Evolutionary conservation across 2,329 filamentous ascomycete genomes (phyloP).

Genomic region (Fusarium sp.): DNA sequence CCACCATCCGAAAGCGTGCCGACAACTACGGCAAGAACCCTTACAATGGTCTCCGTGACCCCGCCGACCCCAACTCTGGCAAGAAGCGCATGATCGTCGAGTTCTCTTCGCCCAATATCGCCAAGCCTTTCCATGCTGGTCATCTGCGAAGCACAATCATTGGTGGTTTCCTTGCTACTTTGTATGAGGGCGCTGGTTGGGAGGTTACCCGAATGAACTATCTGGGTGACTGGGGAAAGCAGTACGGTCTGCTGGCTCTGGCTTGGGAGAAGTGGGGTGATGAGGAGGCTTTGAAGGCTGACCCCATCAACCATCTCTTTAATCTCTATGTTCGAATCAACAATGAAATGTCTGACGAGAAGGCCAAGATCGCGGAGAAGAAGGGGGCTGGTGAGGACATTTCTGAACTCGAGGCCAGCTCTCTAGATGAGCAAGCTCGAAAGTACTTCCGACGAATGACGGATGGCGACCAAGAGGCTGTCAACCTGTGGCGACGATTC

Average conservation of each 20-base stretch:
- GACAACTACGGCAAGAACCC: conserved; percentile 68
- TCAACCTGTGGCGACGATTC: conserved; percentile 76
- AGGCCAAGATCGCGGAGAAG: conserved; percentile 73
- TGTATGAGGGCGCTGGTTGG: conserved; percentile 81
- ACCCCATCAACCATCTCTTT: conserved; percentile 87
- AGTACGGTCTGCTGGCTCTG: conserved; percentile 65
- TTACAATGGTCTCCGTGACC: conserved; percentile 72
- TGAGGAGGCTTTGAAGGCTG: conserved; percentile 77
- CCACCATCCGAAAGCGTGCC: conserved; percentile 76
- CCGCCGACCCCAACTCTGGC: conserved; percentile 71
- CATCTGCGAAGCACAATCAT: conserved; percentile 86
- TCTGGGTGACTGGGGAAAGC: conserved; percentile 52
- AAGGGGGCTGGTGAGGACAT: conserved; percentile 69
- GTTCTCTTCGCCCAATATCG: conserved; percentile 89
- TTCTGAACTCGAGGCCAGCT: conserved; percentile 64
- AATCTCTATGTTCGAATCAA: conserved; percentile 88
- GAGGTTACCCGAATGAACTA: conserved; percentile 80
- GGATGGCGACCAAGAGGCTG: conserved; percentile 73
- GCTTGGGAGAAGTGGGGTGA: conserved; percentile 83
- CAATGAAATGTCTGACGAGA: conserved; percentile 75
- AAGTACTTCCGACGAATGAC: conserved; percentile 81
- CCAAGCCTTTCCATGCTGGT: conserved; percentile 86
- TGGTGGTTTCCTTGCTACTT: conserved; percentile 81
- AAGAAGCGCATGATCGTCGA: conserved; percentile 81
- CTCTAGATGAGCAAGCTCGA: conserved; percentile 81